phyloP scores from a whole-genome alignment of 1,284 basidiomycete species.

The Apiotrichum siamense region DNA sequence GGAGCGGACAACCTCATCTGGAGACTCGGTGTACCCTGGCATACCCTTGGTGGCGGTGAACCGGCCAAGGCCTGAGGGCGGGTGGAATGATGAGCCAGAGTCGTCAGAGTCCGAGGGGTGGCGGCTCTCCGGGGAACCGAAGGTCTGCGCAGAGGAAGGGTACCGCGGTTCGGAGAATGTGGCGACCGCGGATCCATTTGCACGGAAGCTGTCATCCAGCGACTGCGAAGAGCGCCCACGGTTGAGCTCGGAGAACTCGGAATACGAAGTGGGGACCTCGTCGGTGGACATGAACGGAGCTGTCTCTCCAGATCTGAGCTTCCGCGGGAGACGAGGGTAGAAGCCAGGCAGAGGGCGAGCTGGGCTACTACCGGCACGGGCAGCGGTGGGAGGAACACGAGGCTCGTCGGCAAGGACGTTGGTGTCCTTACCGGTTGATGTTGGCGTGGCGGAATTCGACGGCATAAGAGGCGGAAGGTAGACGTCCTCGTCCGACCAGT shows the following conservation, averaged over 20 bases:
- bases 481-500: conserved; percentile 43
- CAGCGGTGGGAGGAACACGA: neutral
- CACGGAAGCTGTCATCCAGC: conserved; percentile 14
- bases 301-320: conserved; percentile 16
- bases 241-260: conserved; percentile 15
- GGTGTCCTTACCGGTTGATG: neutral
- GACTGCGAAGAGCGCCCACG: neutral
- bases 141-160: neutral
- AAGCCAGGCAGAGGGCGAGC: conserved; percentile 40
- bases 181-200: conserved; percentile 10
- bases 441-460: neutral
- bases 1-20: too few relatives aligned
- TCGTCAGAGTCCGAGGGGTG: neutral
- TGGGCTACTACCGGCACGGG: neutral
- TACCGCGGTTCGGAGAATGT: neutral
- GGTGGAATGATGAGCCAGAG: conserved; percentile 4
- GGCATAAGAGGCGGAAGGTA: conserved; percentile 14
- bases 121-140: neutral
- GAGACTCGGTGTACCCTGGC: too few relatives aligned
- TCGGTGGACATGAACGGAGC: conserved; percentile 31
- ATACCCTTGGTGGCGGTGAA: too few relatives aligned
- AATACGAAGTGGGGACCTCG: conserved; percentile 15
- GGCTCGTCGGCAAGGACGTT: neutral
- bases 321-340: conserved; percentile 43
- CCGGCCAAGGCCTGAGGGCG: neutral